Conservation (phyloP, 2,329 filamentous ascomycete genomes). For the Epichloe sylvatica region DNA sequence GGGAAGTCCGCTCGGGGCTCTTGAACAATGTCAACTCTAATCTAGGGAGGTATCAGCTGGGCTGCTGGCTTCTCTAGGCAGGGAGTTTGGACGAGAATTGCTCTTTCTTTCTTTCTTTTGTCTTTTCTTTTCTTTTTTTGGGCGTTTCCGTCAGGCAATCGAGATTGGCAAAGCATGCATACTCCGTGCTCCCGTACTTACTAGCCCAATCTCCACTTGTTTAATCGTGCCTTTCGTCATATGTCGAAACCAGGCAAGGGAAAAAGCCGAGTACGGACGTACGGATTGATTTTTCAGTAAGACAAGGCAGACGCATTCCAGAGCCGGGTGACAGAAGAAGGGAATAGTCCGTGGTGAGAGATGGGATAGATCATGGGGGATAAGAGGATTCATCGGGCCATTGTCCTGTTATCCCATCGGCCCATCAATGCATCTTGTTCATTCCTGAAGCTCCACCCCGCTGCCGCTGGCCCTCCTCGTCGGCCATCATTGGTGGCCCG, state of each 20-base stretch:
- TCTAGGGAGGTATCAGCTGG: too few relatives aligned
- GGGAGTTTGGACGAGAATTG: too few relatives aligned
- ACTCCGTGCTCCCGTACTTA: too few relatives aligned
- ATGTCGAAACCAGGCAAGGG: neutral
- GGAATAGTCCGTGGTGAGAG: neutral
- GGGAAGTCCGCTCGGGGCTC: too few relatives aligned
- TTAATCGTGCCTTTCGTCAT: neutral
- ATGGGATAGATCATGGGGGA: neutral
- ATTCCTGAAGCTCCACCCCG: conserved; percentile 7
- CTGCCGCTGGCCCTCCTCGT: neutral
- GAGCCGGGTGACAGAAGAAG: neutral
- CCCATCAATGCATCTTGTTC: conserved; percentile 6
- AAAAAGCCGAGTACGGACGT: neutral
- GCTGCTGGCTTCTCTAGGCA: too few relatives aligned
- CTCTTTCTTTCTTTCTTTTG: neutral
- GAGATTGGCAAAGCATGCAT: neutral
- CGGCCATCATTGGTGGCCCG: neutral
- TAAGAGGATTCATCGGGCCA: neutral
- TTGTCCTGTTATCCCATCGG: neutral
- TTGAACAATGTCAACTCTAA: neutral
- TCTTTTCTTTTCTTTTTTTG: too few relatives aligned
- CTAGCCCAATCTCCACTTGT: too few relatives aligned
- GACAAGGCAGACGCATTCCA: neutral
- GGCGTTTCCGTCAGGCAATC: neutral
- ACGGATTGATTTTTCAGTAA: neutral